Base-by-base conservation (phyloP, 1,139 yeast species). In the Yamadazyma aaseri region DNA sequence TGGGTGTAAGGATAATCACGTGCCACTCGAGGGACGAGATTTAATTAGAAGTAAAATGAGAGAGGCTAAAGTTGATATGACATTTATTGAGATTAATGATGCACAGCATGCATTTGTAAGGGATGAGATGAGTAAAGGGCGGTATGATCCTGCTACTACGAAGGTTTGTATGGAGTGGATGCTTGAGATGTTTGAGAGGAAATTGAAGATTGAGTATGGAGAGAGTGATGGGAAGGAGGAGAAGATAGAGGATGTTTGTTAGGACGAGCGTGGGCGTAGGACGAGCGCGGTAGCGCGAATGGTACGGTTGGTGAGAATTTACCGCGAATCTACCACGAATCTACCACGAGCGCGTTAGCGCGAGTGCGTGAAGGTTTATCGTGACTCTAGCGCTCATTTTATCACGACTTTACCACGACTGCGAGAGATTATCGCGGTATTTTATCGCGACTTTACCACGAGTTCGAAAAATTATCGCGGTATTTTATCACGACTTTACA, bases 101-200 rank as follows among this genome's bases (percentile, higher is more conserved):
- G 94, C 62, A 11, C 90, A 84, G 56, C 95, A 85, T 48, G 94
- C 95, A 0, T 85, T 84, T 51, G 80, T 85, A 34, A 69, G 95
- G 44, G 95, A 85, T 53, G 94, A 84, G 50, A 60, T 66, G 47
- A 79, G 86, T 46, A 85, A 84, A 60, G 95, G 87, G 5, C 68
- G 94, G 47, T 85, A 77, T 51, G 94, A 85, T 53, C 79, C 89
- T 8, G 86, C 89, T 6, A 73, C 81, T 36, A 83, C 94, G 25
- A 69, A 73, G 42, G 66, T 77, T 31, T 82, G 94, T 52, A 63
- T 79, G 52, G 83, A 76, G 20, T 79, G 86, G 73, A 55, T 84
- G 46, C 65, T 71, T 35, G 94, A 85, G 49, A 66, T 84, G 51
- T 85, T 85, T 61, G 75, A 81, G 57, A 69, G 95, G 45, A 73